A percentile compares a stretch with the other conserved stretches of the same genome.
These are phyloP conservation scores for Echium plantagineum DNA, from an alignment of 257 asterid species.

Conservation along the genomic window DNA sequence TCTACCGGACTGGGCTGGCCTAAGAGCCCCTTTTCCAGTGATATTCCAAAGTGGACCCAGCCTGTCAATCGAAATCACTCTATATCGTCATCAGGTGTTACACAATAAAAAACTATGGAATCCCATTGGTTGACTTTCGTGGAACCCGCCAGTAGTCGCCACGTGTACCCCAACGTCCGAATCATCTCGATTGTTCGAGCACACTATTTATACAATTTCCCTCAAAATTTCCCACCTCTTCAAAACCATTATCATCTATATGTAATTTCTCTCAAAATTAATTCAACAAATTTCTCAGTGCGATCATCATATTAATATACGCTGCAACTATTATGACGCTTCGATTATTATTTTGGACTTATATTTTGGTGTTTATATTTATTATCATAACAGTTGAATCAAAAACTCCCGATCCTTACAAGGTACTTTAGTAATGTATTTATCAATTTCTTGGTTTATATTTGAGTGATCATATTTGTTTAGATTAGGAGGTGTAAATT, in stretches of 20 bases:
- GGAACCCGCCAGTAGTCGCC: conserved; percentile 24
- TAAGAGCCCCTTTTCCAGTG: too few relatives aligned
- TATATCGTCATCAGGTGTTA: too few relatives aligned
- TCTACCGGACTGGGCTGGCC: too few relatives aligned
- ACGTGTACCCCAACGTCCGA: conserved; percentile 23
- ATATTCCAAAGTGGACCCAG: too few relatives aligned
- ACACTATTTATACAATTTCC: conserved; percentile 12
- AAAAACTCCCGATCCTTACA: conserved; percentile 56
- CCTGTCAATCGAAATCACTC: too few relatives aligned
- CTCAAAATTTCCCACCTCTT: background rate
- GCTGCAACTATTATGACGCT: conserved; percentile 27
- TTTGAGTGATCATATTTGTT: too few relatives aligned
- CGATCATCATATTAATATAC: background rate
- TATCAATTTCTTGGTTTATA: too few relatives aligned
- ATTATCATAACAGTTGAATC: conserved; percentile 32
- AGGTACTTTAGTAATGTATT: conserved; percentile 24
- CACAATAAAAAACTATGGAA: conserved; percentile 2
- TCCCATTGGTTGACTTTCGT: conserved; percentile 27
- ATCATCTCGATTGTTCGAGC: conserved; percentile 25
- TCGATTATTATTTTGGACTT: conserved; percentile 13
- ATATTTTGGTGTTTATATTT: conserved; percentile 21
- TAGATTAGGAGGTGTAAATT: too few relatives aligned
- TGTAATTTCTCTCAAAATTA: too few relatives aligned
- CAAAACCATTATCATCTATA: background rate
- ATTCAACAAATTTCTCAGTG: too few relatives aligned